Evolutionary conservation across 116 monocot genomes (phyloP).

Genomic region (Papilionanthe hybrid): DNA sequence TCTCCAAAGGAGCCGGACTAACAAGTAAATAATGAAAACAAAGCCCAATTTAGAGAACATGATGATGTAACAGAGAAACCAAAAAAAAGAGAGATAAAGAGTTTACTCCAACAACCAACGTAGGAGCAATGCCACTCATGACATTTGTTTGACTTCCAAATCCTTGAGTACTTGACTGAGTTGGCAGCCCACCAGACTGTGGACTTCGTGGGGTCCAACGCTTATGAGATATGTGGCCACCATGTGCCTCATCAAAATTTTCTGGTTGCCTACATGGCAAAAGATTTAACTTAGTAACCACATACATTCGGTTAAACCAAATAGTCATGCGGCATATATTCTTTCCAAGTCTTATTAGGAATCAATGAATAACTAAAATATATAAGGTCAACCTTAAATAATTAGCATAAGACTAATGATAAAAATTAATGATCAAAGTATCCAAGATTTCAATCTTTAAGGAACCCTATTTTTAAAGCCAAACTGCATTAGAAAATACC

Average conservation of each 20-base stretch:
- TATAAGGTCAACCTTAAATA: not conserved
- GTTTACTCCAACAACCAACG: constrained; percentile 35
- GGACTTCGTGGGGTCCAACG: constrained; percentile 52
- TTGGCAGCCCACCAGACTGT: constrained; percentile 31
- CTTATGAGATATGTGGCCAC: constrained; percentile 42
- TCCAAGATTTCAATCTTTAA: not conserved
- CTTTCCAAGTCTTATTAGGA: not conserved
- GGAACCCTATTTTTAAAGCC: constrained; percentile 1
- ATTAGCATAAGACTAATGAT: not conserved
- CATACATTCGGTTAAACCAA: not conserved
- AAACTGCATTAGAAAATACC: not conserved
- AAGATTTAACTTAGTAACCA: constrained; percentile 2
- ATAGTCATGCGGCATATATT: too few species aligned
- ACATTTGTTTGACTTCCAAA: constrained; percentile 24
- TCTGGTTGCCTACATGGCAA: constrained; percentile 22
- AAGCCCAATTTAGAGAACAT: not conserved
- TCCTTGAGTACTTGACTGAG: constrained; percentile 38
- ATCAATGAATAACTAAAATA: not conserved
- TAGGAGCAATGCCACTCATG: constrained; percentile 22
- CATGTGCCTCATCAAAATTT: constrained; percentile 49
- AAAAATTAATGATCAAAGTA: not conserved
- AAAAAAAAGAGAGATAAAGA: not conserved
- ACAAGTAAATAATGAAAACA: constrained; percentile 4
- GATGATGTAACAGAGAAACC: not conserved
- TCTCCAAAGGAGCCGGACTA: constrained; percentile 39